Evolutionary conservation across 2,329 filamentous ascomycete species (phyloP).

Genomic region (Nemania abortiva): DNA sequence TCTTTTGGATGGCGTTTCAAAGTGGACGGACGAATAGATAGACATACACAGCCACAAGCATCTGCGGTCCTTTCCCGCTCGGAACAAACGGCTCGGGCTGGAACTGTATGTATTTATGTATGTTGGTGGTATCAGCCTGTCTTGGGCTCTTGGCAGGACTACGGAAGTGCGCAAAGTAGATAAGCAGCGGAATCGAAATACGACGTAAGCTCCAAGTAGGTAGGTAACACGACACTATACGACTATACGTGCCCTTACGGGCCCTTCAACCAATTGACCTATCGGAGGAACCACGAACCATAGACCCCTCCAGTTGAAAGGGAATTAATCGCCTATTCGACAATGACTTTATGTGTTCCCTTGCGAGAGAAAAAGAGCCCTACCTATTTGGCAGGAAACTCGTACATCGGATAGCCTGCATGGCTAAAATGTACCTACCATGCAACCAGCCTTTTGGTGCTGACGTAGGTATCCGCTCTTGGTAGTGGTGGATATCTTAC

Average conservation of each 20-base stretch:
- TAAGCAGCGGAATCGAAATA: neutral
- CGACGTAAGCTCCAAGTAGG: neutral
- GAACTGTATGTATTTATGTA: conserved; percentile 3
- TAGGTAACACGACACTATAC: neutral
- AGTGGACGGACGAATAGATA: neutral
- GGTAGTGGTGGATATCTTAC: neutral
- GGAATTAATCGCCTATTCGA: too few relatives aligned
- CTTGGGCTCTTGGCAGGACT: conserved; percentile 23
- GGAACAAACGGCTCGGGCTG: conserved; percentile 25
- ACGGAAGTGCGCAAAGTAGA: neutral
- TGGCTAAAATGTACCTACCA: neutral
- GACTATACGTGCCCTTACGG: neutral
- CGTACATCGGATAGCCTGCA: neutral
- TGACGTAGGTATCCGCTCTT: neutral
- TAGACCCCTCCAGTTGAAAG: neutral
- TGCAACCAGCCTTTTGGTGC: neutral
- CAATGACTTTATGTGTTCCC: too few relatives aligned
- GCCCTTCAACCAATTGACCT: conserved; percentile 11
- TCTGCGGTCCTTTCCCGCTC: neutral
- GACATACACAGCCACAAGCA: conserved; percentile 20
- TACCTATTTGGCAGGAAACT: neutral
- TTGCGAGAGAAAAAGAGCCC: neutral
- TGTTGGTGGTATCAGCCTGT: conserved; percentile 7
- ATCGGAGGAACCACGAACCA: neutral
- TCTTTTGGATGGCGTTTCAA: conserved; percentile 34